Base-by-base conservation (phyloP, 345 rosid species). In the Aurinia saxatilis region DNA sequence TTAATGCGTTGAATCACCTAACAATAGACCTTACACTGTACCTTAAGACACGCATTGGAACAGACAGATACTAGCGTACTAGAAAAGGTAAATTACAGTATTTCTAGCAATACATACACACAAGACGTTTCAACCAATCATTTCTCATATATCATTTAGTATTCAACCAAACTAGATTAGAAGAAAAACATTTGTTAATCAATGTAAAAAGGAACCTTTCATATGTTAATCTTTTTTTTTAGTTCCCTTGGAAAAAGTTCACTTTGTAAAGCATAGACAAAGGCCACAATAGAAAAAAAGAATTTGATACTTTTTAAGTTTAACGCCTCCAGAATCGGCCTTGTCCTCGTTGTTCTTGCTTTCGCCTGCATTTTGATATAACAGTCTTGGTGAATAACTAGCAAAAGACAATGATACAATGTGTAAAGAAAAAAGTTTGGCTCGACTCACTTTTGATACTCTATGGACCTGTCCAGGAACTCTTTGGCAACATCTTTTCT, bases 401-500 rank as follows among this genome's bases (percentile, higher is more conserved):
- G 58, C 38, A 65, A 14, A 65, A 50, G 17, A 42, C 63, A 18
- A 60, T 8, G 55, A 17, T 34, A 50, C 4, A 2, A 59, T 15
- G 47, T 21, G 17, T 18, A 48, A 17, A 12, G n/a, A 51, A 51
- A n/a, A 40, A 56, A 11, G 18, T 12, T 56, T 2, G 33, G 54
- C 0, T 57, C 11, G n/a, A 65, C 70, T 71, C 39, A 90, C 99
- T 76, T 83, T 51, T 90, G 95, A 75, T 86, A 81, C 45, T 87
- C 95, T 67, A 77, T 68, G 30, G 96, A 85, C 15, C 97, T 90
- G 60, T 88, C 96, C 29, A 87, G 72, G 79, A 93, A 93, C 83
- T 90, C 97, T 67, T 81, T 79, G 1, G 89, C 82, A 54, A 90
- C 59, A 66, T 93, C 96, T 48, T 83, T 77, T 60, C 84, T 85